Percentiles rank a stretch among this genome's conserved stretches.
These are phyloP conservation scores for Phytomonas serpens DNA, from an alignment of 208 protist species.

Conservation along the genomic window DNA sequence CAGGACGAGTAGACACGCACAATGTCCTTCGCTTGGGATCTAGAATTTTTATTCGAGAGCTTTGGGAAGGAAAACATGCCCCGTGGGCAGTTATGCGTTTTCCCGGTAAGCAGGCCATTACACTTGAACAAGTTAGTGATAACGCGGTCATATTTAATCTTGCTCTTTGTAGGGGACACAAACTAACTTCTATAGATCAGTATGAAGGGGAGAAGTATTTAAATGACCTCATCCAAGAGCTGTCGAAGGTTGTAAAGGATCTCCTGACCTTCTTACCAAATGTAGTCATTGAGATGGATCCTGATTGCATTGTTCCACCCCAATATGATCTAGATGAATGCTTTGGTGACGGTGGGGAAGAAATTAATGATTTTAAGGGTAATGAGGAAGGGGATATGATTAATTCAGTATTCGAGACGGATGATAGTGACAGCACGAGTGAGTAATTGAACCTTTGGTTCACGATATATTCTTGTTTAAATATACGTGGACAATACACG, in stretches of 20 bases:
- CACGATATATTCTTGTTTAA: background rate
- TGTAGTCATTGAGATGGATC: conserved; percentile 71
- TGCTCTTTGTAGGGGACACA: conserved; percentile 35
- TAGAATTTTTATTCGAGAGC: conserved; percentile 75
- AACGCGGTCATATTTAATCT: conserved; percentile 54
- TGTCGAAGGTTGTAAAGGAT: conserved; percentile 49
- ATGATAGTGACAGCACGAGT: conserved; percentile 9
- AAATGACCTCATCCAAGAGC: conserved; percentile 30
- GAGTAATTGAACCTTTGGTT: background rate
- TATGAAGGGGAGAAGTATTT: conserved; percentile 36
- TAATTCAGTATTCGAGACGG: conserved; percentile 15
- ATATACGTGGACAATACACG: background rate
- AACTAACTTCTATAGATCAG: conserved; percentile 21
- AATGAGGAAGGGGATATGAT: conserved; percentile 24
- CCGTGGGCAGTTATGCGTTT: conserved; percentile 84
- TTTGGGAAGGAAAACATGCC: conserved; percentile 62
- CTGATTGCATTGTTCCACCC: conserved; percentile 60
- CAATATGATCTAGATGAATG: conserved; percentile 47
- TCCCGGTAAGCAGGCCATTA: conserved; percentile 31
- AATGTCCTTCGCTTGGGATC: conserved; percentile 70
- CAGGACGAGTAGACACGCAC: conserved; percentile 43
- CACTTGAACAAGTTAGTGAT: conserved; percentile 35
- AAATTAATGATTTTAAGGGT: conserved; percentile 26
- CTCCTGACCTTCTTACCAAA: conserved; percentile 64
- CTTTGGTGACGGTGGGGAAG: conserved; percentile 22